Conservation (phyloP, 2,329 filamentous ascomycete species). For the Fusarium globosum region DNA sequence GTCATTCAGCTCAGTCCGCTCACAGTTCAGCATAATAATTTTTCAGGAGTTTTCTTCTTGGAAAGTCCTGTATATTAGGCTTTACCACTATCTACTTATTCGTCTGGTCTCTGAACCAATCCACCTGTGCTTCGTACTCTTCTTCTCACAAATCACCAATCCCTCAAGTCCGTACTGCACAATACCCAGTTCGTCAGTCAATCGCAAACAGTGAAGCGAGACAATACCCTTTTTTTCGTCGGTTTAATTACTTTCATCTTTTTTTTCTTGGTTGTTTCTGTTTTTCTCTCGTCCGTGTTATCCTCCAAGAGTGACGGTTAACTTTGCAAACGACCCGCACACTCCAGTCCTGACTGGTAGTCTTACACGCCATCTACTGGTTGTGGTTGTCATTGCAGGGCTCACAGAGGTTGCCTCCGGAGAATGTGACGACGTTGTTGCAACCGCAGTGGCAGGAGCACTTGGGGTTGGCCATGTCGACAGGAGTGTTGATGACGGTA, state of each 20-base stretch:
- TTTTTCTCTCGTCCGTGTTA: background rate
- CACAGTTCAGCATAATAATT: background rate
- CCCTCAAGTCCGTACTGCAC: background rate
- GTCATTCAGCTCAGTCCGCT: background rate
- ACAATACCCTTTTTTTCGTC: background rate
- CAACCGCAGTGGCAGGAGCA: background rate
- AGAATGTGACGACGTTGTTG: background rate
- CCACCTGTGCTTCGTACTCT: background rate
- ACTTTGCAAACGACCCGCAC: background rate
- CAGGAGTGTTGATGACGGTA: background rate
- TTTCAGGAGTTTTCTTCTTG: background rate
- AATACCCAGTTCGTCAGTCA: background rate
- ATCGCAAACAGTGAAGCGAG: background rate
- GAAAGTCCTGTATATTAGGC: background rate
- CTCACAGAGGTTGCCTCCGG: background rate
- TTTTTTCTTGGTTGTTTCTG: background rate
- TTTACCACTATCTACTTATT: background rate
- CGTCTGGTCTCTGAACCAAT: background rate
- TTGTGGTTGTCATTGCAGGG: background rate
- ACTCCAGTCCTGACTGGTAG: background rate
- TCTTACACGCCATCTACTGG: background rate
- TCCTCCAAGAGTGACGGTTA: background rate
- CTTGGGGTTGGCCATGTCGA: background rate
- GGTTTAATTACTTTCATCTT: background rate
- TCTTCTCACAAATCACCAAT: background rate